phyloP scores from a whole-genome alignment of 2,329 filamentous ascomycete species.

The Fusarium irregulare region DNA sequence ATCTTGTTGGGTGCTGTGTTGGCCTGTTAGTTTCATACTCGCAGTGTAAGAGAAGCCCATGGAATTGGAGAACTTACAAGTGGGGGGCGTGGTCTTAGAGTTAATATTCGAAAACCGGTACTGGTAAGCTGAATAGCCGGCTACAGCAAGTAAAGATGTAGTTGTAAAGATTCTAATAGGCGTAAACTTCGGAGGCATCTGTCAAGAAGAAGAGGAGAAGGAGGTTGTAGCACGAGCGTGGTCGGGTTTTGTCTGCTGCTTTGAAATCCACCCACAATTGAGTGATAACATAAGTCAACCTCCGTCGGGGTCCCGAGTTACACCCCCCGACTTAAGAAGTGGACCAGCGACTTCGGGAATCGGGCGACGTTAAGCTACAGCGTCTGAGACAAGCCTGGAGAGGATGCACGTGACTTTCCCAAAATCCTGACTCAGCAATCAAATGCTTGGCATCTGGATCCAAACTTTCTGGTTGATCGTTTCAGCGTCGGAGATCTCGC shows the following conservation, averaged over 20 bases:
- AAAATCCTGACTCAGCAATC: slow-evolving; percentile 42
- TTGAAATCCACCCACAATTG: slow-evolving; percentile 50
- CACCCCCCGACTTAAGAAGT: slow-evolving; percentile 7
- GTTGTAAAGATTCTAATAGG: slow-evolving; percentile 45
- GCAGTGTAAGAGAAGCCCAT: slow-evolving; percentile 43
- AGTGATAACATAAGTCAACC: slow-evolving; percentile 34
- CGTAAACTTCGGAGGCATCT: slow-evolving; percentile 47
- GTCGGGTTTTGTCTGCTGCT: slow-evolving; percentile 42
- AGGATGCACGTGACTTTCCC: slow-evolving; percentile 33
- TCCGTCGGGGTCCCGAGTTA: slow-evolving; percentile 34
- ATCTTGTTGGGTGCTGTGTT: slow-evolving; percentile 50
- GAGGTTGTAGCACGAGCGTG: slow-evolving; percentile 29
- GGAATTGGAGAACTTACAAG: slow-evolving; percentile 38
- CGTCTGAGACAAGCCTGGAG: neutral
- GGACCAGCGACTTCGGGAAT: slow-evolving; percentile 40
- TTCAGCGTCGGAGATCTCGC: slow-evolving; percentile 30
- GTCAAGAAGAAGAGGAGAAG: slow-evolving; percentile 17
- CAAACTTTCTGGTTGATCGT: slow-evolving; percentile 44
- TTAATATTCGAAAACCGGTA: slow-evolving; percentile 41
- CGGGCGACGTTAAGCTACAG: neutral
- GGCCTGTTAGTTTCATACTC: slow-evolving; percentile 38
- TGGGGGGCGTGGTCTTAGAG: slow-evolving; percentile 37
- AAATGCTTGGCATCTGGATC: slow-evolving; percentile 37
- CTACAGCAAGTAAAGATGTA: slow-evolving; percentile 45
- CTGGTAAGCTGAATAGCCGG: slow-evolving; percentile 47